Base-by-base conservation (phyloP, 176 grass and related monocot genomes). In the Dendrocalamus sinicus region DNA sequence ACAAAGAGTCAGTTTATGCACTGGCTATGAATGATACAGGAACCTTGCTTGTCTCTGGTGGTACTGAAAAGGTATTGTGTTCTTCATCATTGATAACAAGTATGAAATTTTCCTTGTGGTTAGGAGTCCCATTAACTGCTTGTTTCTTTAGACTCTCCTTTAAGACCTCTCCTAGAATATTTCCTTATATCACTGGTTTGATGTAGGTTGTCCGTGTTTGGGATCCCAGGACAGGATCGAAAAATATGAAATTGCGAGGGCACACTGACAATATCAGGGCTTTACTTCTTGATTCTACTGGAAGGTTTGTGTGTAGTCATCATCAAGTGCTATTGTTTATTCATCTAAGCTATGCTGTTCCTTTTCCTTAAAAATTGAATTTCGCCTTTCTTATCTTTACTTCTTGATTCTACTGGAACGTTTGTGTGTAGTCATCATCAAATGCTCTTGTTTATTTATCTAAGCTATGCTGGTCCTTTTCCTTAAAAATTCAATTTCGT, bases 1-100 rank as follows among this genome's bases (percentile, higher is more conserved):
- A 99, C 68, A 96, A 99, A 78, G 96, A 99, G 74, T 99, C 96
- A 89, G 96, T 99, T 86, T 99, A 99, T 96, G 94, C 93, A 20
- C 63, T 99, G 40, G 92, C 94, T 43, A 99, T 99, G 96, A 99
- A 96, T 85, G 93, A 94, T 81, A 87, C 82, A 77, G 93, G 96
- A 87, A 99, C 81, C 23, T 60, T 96, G 39, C 90, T 99, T 76
- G 92, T 99, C 66, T 99, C 96, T 86, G 93, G 96, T 88, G 96
- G 96, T 79, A 99, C 96, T 58, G 93, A 99, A 76, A 99, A 39
- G 37, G 37, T 39, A 39, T 39, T 39, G 37, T 39, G 37, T 39
- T 37, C 37, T 37, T 39, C 37, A 39, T 39, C 37, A 39, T 39
- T 5, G 37, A 39, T 52, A 51, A 44, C 39, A 62, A 76, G 35